Evolutionary conservation across 225 moss, liverwort and hornwort species (phyloP), one percentile per base, ranked within the genome.

Genomic region (Asterella californica): DNA sequence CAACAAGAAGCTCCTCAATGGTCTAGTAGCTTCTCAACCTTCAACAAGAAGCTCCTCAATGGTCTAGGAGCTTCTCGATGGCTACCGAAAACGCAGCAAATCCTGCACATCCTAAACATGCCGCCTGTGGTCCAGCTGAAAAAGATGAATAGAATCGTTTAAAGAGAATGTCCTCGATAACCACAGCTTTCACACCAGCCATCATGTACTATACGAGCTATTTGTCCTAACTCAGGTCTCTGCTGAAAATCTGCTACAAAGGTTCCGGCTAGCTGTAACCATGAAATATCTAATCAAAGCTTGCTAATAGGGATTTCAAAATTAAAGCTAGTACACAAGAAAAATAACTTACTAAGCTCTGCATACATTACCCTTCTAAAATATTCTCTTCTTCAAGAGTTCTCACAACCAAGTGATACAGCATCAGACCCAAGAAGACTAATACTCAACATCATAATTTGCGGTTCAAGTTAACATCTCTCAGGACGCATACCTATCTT

Each of bases 51-150:
- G 71, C 93, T 14, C 10, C 25, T 75, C 57, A 75, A 32, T 75
- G 88, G 54, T 99, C 99, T 68, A 99, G 81, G 76, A 99, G 68
- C 88, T 99, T 99, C 83, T 99, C 99, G 78, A 99, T 93, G 6
- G 87, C 83, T 60, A 99, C 99, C 75, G 99, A 99, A 81, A 99
- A 99, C 55, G 99, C 91, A 47, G 99, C 93, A 82, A 99, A 99
- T 77, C 99, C 99, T 70, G 95, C 99, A 84, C 99, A 99, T 38
- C 99, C 99, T 37, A 99, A 87, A 79, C 99, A 99, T 19, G 99
- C 85, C 72, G 99, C 99, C 84, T 99, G 94, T 12, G 93, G 90
- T 83, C 99, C 95, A 85, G 99, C 99, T 94, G 92, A 83, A 88
- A 55, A 72, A 81, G 15, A 19, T 8, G 30, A 46, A 22, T 24